Conservation (phyloP, 805 yeast genomes). For the Pichia sporocuriosa region DNA sequence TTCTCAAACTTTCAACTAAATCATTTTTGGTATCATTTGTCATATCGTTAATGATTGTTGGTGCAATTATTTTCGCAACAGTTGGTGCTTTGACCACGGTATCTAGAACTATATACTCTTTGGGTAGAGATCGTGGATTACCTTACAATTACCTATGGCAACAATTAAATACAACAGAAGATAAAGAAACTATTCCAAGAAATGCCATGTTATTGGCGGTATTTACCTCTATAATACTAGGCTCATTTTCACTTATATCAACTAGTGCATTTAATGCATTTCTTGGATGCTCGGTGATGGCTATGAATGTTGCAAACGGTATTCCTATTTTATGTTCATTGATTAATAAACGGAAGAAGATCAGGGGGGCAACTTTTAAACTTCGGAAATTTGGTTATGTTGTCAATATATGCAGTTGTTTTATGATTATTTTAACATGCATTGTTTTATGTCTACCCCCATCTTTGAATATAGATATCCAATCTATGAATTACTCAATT, state of each 20-base stretch:
- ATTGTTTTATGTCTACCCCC: constrained; percentile 68
- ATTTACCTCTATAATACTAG: constrained; percentile 51
- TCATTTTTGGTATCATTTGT: constrained; percentile 64
- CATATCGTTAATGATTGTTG: constrained; percentile 57
- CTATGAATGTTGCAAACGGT: constrained; percentile 68
- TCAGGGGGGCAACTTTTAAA: constrained; percentile 64
- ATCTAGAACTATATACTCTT: constrained; percentile 73
- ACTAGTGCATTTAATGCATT: constrained; percentile 76
- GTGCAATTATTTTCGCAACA: constrained; percentile 68
- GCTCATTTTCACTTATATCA: constrained; percentile 61
- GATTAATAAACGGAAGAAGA: constrained; percentile 50
- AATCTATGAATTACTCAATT: constrained; percentile 60
- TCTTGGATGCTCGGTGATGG: constrained; percentile 74
- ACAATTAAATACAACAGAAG: constrained; percentile 48
- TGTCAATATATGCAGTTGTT: constrained; percentile 49
- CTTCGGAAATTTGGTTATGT: constrained; percentile 58
- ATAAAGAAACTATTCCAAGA: constrained; percentile 57
- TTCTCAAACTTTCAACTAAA: constrained; percentile 63
- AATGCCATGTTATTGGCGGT: constrained; percentile 63
- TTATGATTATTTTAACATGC: constrained; percentile 54
- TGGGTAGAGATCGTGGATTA: constrained; percentile 77
- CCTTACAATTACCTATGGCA: constrained; percentile 63
- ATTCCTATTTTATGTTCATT: constrained; percentile 64
- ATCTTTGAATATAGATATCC: constrained; percentile 43
- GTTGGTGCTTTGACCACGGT: constrained; percentile 77